Evolutionary conservation across 148 eudicot genomes (phyloP), one percentile per base, ranked within the genome.

Genomic region (Rhododendron ovatum): DNA sequence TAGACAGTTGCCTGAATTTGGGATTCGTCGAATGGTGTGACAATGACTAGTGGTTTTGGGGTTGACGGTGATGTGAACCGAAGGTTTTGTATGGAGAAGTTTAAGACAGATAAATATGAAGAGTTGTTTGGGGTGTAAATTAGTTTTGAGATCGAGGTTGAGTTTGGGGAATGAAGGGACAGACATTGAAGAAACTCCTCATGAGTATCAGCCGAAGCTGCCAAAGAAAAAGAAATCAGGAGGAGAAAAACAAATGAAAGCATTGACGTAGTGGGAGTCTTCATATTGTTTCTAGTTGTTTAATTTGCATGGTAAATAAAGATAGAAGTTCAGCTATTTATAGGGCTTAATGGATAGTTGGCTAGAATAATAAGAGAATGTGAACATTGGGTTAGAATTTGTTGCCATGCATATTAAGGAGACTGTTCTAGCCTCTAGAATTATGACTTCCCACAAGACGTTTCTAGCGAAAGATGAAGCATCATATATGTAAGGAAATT

Each of bases 1-100:
- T 51, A 35, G 0, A 75, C 37, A 4, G 86, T 8, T 9, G 67
- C 22, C 5, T 74, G 86, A 37, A 84, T 73, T 0, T 84, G 67
- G 50, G 81, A 50, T 35, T 48, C 67, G 0, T 84, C 12, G 5
- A 53, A 20, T 7, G 86, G 69, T 1, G 81, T 74, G 35, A 84
- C 33, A 51, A 84, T 84, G 50, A 84, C 67, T 5, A 30, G 47
- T 3, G 86, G 86, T 75, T 84, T 84, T 8, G 80, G 86, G 30
- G 69, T 75, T 11, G 20, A 3, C 4, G 69, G 33, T 26, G 4
- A 4, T 17, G 20, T 22, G 81, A 84, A 84, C 14, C 43, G 43
- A 6, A 39, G 6, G 43, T 39, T 5, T 39, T 39, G 43, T 39
- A 39, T 5, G 43, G 43, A 39, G 43, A 39, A 39, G 43, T 39